Base-by-base conservation (phyloP, 441 rosid species). In the Erodium moschatum region DNA sequence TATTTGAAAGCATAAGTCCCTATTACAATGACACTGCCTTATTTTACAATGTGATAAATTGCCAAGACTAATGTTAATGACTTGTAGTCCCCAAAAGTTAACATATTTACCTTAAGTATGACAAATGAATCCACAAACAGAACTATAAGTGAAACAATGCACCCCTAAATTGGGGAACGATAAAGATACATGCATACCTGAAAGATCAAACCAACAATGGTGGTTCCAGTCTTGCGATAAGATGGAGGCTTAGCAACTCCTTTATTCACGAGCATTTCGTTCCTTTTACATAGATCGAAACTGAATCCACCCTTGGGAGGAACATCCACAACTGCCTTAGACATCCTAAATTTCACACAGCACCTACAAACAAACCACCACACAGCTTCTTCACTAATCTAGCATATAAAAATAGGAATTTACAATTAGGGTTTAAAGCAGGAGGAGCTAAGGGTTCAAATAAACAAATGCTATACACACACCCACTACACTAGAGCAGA, bases 171-270 rank as follows among this genome's bases (percentile, higher is more conserved):
- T 12, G 16, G 2, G 3, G 6, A 48, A 48, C 13, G 15, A 48
- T 48, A 48, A 48, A 24, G 27, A 24, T 24, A 24, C 2, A n/a
- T 2, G 13, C 6, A 62, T 75, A 93, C 98, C 94, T 89, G 85
- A 77, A 86, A 89, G 74, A 88, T 80, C 77, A 94, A 74, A 64
- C 97, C 97, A 31, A 94, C 98, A 70, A 94, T 94, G 65, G 98
- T 94, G 13, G 98, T 94, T 70, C 98, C 98, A 0, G 98, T 94
- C 78, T 94, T 94, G 72, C 90, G 75, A 54, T 60, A 91, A 6
- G 94, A 83, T 0, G 97, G 97, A 70, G 84, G 83, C 38, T 80
- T 87, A 40, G 72, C 79, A 48, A 48, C 56, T 69, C 99, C 97
- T 74, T 87, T 88, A 75, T 83, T 77, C 0, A 75, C 72, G 71